These are phyloP conservation scores for Scedosporium boydii DNA, from an alignment of 2,329 filamentous ascomycete genomes.

Conservation along the genomic window DNA sequence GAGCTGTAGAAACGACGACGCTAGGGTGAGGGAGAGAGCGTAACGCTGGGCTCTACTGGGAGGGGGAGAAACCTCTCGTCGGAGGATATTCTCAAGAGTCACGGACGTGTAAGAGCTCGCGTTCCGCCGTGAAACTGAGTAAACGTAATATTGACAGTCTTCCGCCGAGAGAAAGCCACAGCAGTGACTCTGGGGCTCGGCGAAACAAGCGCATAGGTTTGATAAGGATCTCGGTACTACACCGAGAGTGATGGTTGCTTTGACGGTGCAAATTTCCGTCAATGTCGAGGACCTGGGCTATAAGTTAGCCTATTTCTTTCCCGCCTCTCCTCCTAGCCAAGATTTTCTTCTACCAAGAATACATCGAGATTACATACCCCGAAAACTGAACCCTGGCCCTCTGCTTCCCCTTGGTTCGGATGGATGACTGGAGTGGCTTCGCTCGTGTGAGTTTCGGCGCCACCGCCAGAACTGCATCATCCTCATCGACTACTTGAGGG, in stretches of 20 bases:
- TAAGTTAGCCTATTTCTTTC: not conserved
- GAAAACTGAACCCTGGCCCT: not conserved
- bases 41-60: slow-evolving; percentile 14
- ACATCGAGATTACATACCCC: not conserved
- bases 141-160: not conserved
- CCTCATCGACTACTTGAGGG: not conserved
- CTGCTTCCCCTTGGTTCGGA: not conserved
- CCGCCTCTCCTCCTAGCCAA: not conserved
- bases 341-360: not conserved
- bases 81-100: not conserved
- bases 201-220: not conserved
- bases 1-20: slow-evolving; percentile 18
- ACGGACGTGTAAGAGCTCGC: too few relatives aligned
- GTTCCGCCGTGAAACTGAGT: not conserved
- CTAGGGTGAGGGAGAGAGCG: slow-evolving; percentile 13
- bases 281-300: not conserved
- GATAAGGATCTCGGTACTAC: not conserved
- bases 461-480: not conserved
- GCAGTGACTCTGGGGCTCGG: not conserved
- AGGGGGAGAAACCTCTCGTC: not conserved
- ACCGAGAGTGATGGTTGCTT: not conserved
- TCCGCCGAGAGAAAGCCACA: not conserved
- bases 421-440: not conserved
- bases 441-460: not conserved
- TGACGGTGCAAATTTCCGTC: not conserved